These are phyloP conservation scores for Capsicum rhomboideum DNA, from an alignment of 257 asterid genomes.

Conservation along the genomic window DNA sequence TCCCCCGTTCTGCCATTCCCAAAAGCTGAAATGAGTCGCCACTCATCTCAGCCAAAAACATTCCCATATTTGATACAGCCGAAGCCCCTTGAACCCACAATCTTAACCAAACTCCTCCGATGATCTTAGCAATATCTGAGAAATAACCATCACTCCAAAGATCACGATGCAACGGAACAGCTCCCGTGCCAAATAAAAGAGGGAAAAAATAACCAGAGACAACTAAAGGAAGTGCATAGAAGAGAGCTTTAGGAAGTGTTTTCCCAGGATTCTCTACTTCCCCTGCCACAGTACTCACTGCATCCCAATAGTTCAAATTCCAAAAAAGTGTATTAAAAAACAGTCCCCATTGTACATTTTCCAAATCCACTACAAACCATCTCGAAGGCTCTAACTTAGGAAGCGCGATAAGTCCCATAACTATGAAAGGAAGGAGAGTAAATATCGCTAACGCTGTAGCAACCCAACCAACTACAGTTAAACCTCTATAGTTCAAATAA, in stretches of 20 bases:
- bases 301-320: conserved; percentile 75
- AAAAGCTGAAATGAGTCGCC: conserved; percentile 69
- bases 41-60: conserved; percentile 70
- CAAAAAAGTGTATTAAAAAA: conserved; percentile 55
- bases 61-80: conserved; percentile 68
- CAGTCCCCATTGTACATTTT: conserved; percentile 50
- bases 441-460: conserved; percentile 41
- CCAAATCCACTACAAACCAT: conserved; percentile 45
- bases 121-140: conserved; percentile 45
- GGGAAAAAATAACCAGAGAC: conserved; percentile 45
- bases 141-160: conserved; percentile 63
- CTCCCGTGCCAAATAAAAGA: conserved; percentile 55
- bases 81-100: conserved; percentile 62
- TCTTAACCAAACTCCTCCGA: conserved; percentile 66
- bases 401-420: conserved; percentile 50
- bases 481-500: conserved; percentile 54
- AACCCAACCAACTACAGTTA: conserved; percentile 58
- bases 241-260: conserved; percentile 55
- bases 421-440: conserved; percentile 46
- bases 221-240: conserved; percentile 52
- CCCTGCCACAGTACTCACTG: conserved; percentile 52
- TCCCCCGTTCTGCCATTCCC: conserved; percentile 64
- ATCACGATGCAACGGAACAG: conserved; percentile 41
- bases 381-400: conserved; percentile 48
- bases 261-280: conserved; percentile 53